These are phyloP conservation scores for Fusarium paranaense DNA, from an alignment of 2,329 filamentous ascomycete genomes.

Conservation along the genomic window DNA sequence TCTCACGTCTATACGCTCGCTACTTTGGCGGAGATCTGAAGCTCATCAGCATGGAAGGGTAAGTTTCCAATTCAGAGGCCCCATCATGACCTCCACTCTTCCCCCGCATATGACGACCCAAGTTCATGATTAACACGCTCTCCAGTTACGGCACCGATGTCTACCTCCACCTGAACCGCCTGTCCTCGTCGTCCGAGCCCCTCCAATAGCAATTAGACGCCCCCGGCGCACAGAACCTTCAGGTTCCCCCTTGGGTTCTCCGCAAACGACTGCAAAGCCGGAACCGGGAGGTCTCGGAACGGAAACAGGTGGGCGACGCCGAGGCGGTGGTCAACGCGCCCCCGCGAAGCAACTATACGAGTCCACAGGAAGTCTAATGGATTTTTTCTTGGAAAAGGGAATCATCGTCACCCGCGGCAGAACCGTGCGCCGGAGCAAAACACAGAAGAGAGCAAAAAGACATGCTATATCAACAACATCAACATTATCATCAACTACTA, in stretches of 20 bases:
- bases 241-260: constrained; percentile 50
- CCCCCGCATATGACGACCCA: neutral
- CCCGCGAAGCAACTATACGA: constrained; percentile 50
- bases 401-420: constrained; percentile 38
- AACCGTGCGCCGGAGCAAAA: constrained; percentile 39
- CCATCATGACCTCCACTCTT: neutral
- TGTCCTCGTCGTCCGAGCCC: constrained; percentile 95
- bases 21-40: constrained; percentile 99
- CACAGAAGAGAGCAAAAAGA: constrained; percentile 24
- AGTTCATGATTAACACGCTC: constrained; percentile 26
- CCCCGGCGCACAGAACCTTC: constrained; percentile 50
- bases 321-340: constrained; percentile 76
- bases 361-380: constrained; percentile 46
- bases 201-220: constrained; percentile 88
- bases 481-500: constrained; percentile 25
- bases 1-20: constrained; percentile 91
- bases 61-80: constrained; percentile 52
- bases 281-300: constrained; percentile 79
- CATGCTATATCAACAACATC: constrained; percentile 14
- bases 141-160: constrained; percentile 95
- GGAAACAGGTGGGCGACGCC: constrained; percentile 90
- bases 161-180: constrained; percentile 95
- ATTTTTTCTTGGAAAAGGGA: constrained; percentile 41
- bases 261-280: constrained; percentile 75
- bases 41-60: constrained; percentile 99